These are phyloP conservation scores for Alternaria sp. DNA, from an alignment of 2,329 filamentous ascomycete genomes.

Conservation along the genomic window DNA sequence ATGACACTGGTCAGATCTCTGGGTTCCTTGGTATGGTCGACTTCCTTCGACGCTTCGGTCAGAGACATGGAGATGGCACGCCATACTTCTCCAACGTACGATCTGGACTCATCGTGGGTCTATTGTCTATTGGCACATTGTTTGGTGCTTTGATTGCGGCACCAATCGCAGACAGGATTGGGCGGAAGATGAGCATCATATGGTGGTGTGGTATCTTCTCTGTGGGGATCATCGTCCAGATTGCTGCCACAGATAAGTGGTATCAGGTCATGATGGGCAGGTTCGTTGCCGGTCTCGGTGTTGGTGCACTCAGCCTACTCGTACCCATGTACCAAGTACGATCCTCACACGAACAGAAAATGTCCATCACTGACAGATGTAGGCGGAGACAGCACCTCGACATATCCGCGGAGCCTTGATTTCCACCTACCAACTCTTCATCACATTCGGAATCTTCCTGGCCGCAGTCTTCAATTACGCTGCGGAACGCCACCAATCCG, in stretches of 20 bases:
- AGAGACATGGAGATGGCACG: slow-evolving; percentile 20
- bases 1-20: slow-evolving; percentile 39
- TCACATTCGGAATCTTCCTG: slow-evolving; percentile 69
- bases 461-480: slow-evolving; percentile 62
- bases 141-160: slow-evolving; percentile 67
- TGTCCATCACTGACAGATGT: background rate
- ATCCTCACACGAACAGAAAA: background rate
- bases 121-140: slow-evolving; percentile 74
- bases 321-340: slow-evolving; percentile 60
- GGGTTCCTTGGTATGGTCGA: slow-evolving; percentile 41
- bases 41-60: slow-evolving; percentile 32
- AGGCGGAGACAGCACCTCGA: slow-evolving; percentile 66
- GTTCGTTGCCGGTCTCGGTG: slow-evolving; percentile 67
- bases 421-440: slow-evolving; percentile 69
- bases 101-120: slow-evolving; percentile 37
- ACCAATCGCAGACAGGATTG: slow-evolving; percentile 66
- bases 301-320: slow-evolving; percentile 67
- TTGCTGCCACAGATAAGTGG: slow-evolving; percentile 63
- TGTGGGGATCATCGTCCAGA: slow-evolving; percentile 69
- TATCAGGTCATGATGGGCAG: slow-evolving; percentile 68
- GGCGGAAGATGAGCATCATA: slow-evolving; percentile 66
- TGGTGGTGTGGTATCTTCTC: slow-evolving; percentile 65
- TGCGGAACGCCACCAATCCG: slow-evolving; percentile 54
- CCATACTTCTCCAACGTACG: slow-evolving; percentile 37
- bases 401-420: slow-evolving; percentile 68